A percentile compares a stretch with the other conserved stretches of the same genome.
Conservation (phyloP, 2,329 filamentous ascomycete genomes). For the Cladobotryum protrusum region DNA sequence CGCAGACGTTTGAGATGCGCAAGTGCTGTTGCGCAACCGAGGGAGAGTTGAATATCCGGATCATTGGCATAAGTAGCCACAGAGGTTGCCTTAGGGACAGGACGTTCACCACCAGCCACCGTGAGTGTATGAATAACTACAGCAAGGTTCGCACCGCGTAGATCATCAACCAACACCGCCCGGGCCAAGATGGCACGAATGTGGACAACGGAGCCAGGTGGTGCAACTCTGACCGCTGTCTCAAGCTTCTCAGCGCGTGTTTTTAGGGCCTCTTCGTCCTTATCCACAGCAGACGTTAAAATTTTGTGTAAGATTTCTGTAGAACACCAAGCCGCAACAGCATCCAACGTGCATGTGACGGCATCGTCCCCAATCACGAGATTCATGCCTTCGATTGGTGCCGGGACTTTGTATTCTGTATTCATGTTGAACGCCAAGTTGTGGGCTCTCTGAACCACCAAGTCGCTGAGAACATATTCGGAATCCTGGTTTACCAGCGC, state of each 20-base stretch:
- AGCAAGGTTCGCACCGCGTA: slow-evolving; percentile 50
- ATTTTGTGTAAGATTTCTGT: slow-evolving; percentile 64
- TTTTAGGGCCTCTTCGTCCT: slow-evolving; percentile 29
- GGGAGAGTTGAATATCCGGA: slow-evolving; percentile 9
- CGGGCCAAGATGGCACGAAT: slow-evolving; percentile 54
- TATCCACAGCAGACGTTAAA: slow-evolving; percentile 57
- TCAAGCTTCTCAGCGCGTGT: slow-evolving; percentile 45
- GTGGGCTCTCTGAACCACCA: slow-evolving; percentile 76
- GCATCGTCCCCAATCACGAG: slow-evolving; percentile 78
- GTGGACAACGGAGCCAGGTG: slow-evolving; percentile 68
- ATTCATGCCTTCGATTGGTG: slow-evolving; percentile 68
- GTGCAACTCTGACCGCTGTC: slow-evolving; percentile 66
- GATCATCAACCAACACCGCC: slow-evolving; percentile 49
- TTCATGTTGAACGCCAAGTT: slow-evolving; percentile 84
- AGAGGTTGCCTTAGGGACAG: slow-evolving; percentile 26
- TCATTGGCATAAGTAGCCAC: slow-evolving; percentile 28
- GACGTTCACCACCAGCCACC: slow-evolving; percentile 21
- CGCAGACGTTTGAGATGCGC: slow-evolving; percentile 48
- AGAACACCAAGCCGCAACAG: slow-evolving; percentile 87
- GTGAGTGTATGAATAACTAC: slow-evolving; percentile 47
- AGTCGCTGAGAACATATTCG: slow-evolving; percentile 71
- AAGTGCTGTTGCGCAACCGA: slow-evolving; percentile 26
- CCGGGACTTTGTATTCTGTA: slow-evolving; percentile 59
- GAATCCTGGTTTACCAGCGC: slow-evolving; percentile 71
- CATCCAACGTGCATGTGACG: slow-evolving; percentile 81